Evolutionary conservation across 495 filamentous ascomycete species (phyloP), one percentile per base, ranked within the genome.

Genomic region (Hapsidospora chrysogenum): DNA sequence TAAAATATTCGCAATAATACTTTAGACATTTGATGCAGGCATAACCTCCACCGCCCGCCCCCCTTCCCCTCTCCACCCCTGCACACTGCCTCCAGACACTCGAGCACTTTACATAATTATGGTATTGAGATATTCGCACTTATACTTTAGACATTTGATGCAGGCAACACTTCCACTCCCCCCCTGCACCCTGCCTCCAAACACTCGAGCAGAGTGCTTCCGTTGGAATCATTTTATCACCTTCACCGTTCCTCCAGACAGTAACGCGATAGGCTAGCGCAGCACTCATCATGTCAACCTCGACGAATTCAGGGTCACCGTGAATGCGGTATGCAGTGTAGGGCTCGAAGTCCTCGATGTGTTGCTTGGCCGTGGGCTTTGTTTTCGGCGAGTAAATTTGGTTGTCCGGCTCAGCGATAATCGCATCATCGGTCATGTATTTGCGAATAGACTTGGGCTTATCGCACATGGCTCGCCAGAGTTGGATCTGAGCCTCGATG

Each of bases 381-480:
- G 28, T 30, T 5, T 30, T 13, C 7, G 7, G 8, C 7, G 8
- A 9, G 28, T 9, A 9, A 13, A 30, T 15, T 9, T 30, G 7
- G 28, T 15, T 15, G 28, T 30, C 28, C 8, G 13, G 8, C 28
- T 9, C 13, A 5, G 13, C 7, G 8, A 9, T 4, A 6, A 30
- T 13, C 7, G 13, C 28, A 13, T 30, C 28, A 15, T 30, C 13
- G 8, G 28, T 9, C 13, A 30, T 6, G 28, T 30, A 30, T 13
- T 30, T 30, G 4, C 14, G 7, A 5, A 30, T 13, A 15, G 28
- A 4, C 8, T 9, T 15, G 28, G 8, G 8, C 8, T 9, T 9
- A 5, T 30, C 28, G 13, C 28, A 30, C 28, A 30, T 30, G 19
- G 25, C 36, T 25, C 31, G 30, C 33, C 18, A 33, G 25, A 13